These are phyloP conservation scores for Serendipita indica DNA, from an alignment of 768 basidiomycete species.

Conservation along the genomic window DNA sequence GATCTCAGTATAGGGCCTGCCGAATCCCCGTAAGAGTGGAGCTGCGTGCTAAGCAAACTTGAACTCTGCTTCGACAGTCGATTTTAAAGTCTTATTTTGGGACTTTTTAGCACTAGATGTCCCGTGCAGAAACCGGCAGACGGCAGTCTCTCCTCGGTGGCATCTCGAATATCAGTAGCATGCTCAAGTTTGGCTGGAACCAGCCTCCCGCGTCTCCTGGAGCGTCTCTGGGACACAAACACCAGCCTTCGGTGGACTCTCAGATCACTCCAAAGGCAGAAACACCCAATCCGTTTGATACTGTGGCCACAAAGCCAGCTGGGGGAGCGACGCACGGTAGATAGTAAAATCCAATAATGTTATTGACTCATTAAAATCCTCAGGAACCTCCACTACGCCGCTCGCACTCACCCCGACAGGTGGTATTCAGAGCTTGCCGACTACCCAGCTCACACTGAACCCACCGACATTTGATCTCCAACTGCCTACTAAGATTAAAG, in stretches of 20 bases:
- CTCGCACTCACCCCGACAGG: conserved; percentile 28
- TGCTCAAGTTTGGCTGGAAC: neutral
- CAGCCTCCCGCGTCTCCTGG: neutral
- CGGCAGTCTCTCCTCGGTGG: neutral
- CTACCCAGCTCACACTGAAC: conserved; percentile 58
- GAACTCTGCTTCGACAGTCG: neutral
- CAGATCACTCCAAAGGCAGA: neutral
- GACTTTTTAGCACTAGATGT: too few species aligned
- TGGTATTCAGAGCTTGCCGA: conserved; percentile 31
- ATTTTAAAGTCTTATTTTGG: neutral
- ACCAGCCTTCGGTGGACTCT: neutral
- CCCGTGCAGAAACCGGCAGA: neutral
- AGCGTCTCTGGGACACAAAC: neutral
- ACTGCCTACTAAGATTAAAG: neutral
- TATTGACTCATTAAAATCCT: too few species aligned
- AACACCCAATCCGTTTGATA: neutral
- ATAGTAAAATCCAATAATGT: too few species aligned
- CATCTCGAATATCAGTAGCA: neutral
- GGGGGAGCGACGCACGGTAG: too few species aligned
- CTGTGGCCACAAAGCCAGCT: too few species aligned
- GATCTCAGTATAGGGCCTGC: too few species aligned
- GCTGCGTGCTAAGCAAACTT: too few species aligned
- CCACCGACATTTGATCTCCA: conserved; percentile 75
- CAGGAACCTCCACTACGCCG: conserved; percentile 22
- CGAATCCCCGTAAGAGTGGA: too few species aligned